phyloP scores from a whole-genome alignment of 352 stramenopile genomes.

The Phytopythium montanum region DNA sequence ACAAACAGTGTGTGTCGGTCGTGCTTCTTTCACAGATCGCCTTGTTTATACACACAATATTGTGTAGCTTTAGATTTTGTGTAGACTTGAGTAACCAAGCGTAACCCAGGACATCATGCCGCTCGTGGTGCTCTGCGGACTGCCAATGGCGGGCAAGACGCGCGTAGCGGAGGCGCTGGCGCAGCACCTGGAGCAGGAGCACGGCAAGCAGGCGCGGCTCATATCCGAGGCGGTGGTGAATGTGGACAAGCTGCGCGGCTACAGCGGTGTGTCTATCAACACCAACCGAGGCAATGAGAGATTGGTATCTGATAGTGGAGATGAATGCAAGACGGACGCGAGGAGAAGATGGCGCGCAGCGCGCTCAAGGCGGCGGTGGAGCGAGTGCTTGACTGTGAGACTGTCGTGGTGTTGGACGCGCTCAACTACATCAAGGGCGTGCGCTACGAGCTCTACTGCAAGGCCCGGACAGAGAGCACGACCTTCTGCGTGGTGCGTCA shows the following conservation, averaged over 20 bases:
- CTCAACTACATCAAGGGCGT: constrained; percentile 96
- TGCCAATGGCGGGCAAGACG: constrained; percentile 70
- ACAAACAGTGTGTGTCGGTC: no score
- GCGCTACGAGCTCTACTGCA: constrained; percentile 94
- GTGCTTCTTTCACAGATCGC: background rate
- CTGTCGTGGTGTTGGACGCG: constrained; percentile 91
- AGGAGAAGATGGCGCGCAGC: constrained; percentile 70
- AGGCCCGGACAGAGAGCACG: constrained; percentile 88
- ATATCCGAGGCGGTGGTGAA: constrained; percentile 64
- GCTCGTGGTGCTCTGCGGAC: constrained; percentile 68
- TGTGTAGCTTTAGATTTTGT: no score
- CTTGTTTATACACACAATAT: no score
- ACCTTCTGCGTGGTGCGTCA: constrained; percentile 82
- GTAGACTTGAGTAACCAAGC: background rate
- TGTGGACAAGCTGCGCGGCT: constrained; percentile 50
- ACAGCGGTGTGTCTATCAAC: constrained; percentile 34
- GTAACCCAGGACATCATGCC: constrained; percentile 35
- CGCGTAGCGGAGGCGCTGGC: constrained; percentile 46
- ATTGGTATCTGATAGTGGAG: background rate
- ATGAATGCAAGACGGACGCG: constrained; percentile 31
- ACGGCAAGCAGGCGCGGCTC: constrained; percentile 40
- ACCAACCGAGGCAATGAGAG: constrained; percentile 4
- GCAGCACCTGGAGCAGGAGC: constrained; percentile 30
- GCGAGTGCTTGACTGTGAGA: constrained; percentile 48
- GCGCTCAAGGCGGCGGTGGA: constrained; percentile 65